These are phyloP conservation scores for Kodamaea alishanica DNA, from an alignment of 1,139 yeast genomes.

Conservation along the genomic window DNA sequence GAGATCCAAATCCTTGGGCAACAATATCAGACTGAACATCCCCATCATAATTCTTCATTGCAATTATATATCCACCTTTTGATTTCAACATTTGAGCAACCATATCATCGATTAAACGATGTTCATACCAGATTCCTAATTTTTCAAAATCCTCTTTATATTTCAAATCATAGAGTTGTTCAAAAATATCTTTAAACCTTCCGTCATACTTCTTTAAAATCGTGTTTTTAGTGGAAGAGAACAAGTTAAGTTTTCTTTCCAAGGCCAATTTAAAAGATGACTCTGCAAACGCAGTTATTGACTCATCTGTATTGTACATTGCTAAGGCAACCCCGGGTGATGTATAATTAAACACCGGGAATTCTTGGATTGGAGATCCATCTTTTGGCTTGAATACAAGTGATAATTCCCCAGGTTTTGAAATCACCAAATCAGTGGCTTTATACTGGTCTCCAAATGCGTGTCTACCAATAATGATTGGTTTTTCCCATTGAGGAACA, in stretches of 20 bases:
- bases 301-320: conserved; percentile 80
- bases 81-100: conserved; percentile 87
- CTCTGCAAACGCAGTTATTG: conserved; percentile 75
- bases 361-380: conserved; percentile 45
- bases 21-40: conserved; percentile 84
- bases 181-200: conserved; percentile 75
- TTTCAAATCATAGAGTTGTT: conserved; percentile 55
- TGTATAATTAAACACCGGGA: conserved; percentile 57
- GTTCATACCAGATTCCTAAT: conserved; percentile 75
- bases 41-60: conserved; percentile 82
- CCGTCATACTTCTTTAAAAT: conserved; percentile 81
- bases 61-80: conserved; percentile 79
- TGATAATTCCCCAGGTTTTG: conserved; percentile 66
- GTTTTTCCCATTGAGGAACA: conserved; percentile 76
- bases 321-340: conserved; percentile 74
- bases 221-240: conserved; percentile 74
- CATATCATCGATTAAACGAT: conserved; percentile 82
- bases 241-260: conserved; percentile 60
- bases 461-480: conserved; percentile 82
- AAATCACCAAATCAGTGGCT: conserved; percentile 70
- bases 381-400: conserved; percentile 60
- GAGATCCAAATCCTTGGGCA: conserved; percentile 83
- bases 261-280: conserved; percentile 75
- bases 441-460: conserved; percentile 85
- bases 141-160: conserved; percentile 58